Conservation (phyloP, 176 grass and related monocot species). For the Zizania latifolia region DNA sequence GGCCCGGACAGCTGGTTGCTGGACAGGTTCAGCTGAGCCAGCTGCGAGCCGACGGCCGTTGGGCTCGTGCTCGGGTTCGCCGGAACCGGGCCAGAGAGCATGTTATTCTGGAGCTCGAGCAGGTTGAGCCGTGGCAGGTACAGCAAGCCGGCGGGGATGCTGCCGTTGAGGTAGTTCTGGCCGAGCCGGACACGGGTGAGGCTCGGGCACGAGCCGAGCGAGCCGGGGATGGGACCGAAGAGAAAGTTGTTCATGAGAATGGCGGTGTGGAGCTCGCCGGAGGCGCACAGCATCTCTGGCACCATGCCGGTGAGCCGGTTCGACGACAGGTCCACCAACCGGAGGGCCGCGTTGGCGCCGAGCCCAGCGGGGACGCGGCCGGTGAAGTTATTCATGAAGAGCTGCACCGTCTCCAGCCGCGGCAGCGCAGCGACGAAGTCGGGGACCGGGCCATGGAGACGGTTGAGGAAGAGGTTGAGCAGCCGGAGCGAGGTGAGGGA, state of each 20-base stretch:
- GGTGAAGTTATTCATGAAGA: conserved; percentile 99
- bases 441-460: conserved; percentile 67
- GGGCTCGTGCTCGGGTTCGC: conserved; percentile 14
- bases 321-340: conserved; percentile 67
- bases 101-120: conserved; percentile 93
- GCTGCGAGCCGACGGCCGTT: conserved; percentile 17
- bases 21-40: conserved; percentile 84
- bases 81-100: conserved; percentile 61
- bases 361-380: conserved; percentile 54
- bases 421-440: conserved; percentile 62
- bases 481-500: conserved; percentile 49
- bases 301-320: conserved; percentile 76
- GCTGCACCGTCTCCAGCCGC: conserved; percentile 69
- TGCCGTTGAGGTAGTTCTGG: conserved; percentile 97
- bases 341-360: conserved; percentile 48
- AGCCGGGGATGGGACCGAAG: conserved; percentile 66
- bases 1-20: conserved; percentile 73
- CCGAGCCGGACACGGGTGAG: conserved; percentile 83
- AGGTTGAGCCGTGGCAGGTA: conserved; percentile 77
- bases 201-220: conserved; percentile 64
- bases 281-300: conserved; percentile 57
- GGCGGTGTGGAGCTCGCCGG: conserved; percentile 52
- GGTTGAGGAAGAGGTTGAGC: conserved; percentile 96
- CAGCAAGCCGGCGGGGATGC: conserved; percentile 62
- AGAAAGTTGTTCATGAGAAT: conserved; percentile 95